A percentile compares a stretch with the other conserved stretches of the same genome.
These are phyloP conservation scores for Solanum ossicruentum DNA, from an alignment of 257 asterid genomes.

Conservation along the genomic window DNA sequence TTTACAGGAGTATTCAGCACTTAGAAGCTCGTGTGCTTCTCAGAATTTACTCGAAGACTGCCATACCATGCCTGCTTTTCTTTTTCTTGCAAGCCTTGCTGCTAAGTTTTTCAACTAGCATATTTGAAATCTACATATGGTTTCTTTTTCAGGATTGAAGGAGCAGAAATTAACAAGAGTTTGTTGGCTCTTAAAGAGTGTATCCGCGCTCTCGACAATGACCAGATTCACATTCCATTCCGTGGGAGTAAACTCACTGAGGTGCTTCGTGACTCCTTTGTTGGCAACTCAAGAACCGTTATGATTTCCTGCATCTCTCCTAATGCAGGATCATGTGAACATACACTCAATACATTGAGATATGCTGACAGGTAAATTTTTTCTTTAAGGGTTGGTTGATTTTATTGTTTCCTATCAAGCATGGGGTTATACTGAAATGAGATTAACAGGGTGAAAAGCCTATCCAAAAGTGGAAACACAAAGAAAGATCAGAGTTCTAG, in stretches of 20 bases:
- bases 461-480: conserved; percentile 83
- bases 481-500: conserved; percentile 58
- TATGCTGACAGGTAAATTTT: conserved; percentile 82
- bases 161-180: conserved; percentile 99
- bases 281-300: conserved; percentile 96
- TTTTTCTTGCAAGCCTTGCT: neutral
- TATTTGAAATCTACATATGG: neutral
- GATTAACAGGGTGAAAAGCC: conserved; percentile 84
- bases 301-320: conserved; percentile 99
- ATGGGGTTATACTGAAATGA: neutral
- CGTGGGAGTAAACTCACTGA: conserved; percentile 99
- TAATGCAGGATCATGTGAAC: conserved; percentile 96
- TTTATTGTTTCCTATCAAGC: neutral
- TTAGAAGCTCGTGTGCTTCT: neutral
- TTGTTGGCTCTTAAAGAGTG: conserved; percentile 96
- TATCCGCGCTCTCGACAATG: conserved; percentile 98
- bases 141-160: conserved; percentile 65
- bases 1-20: neutral
- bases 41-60: neutral
- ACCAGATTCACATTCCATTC: conserved; percentile 96
- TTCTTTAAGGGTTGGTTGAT: neutral
- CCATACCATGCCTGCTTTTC: neutral
- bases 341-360: conserved; percentile 95
- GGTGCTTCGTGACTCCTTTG: conserved; percentile 98
- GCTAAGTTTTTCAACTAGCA: neutral